Base-by-base conservation (phyloP, 2,329 filamentous ascomycete species). In the Ascochyta clinopodiicola region DNA sequence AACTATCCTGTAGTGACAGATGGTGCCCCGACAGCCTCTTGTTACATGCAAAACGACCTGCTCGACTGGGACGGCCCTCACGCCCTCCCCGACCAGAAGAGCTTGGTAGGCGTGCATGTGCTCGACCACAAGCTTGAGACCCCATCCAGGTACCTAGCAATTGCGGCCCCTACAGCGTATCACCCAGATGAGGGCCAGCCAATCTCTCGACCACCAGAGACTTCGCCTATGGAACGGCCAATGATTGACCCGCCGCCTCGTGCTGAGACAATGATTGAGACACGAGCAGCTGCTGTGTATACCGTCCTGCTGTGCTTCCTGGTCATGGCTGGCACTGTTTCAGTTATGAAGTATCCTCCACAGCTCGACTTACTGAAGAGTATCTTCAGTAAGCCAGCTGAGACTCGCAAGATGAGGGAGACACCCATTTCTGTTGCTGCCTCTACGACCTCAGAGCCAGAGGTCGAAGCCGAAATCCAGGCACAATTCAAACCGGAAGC, bases 1-100 rank as follows among this genome's bases (percentile, higher is more conserved):
- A 87, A 87, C 8, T 98, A 97, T 66, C 95, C 95, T 3, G 83
- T 94, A 9, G 91, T 96, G 25, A 88, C 93, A 21, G 86, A 91
- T 48, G 88, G 83, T 36, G 86, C 86, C 4, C 78, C 81, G 22
- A 77, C 79, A 59, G 86, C 86, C 8, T 75, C 81, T 48, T 86
- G 82, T 68, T 86, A 86, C 61, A 79, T 80, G 21, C 62, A 68
- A 34, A 63, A 64, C 15, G 62, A 68, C 13, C 36, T 68, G 21
- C 43, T 67, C 22, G 62, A 60, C 39, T 73, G 67, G 65, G 71
- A 70, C 17, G 65, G 62, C 13, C 50, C 60, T 3, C 63, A 72
- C 54, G 44, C 57, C 6, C 58, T 75, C 3, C 71, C 73, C 12
- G 71, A 75, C 24, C 64, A 69, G 44, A 62, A 61, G 24, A 72